phyloP scores from a whole-genome alignment of 352 stramenopile genomes.

The Globisporangium paroecandrum region DNA sequence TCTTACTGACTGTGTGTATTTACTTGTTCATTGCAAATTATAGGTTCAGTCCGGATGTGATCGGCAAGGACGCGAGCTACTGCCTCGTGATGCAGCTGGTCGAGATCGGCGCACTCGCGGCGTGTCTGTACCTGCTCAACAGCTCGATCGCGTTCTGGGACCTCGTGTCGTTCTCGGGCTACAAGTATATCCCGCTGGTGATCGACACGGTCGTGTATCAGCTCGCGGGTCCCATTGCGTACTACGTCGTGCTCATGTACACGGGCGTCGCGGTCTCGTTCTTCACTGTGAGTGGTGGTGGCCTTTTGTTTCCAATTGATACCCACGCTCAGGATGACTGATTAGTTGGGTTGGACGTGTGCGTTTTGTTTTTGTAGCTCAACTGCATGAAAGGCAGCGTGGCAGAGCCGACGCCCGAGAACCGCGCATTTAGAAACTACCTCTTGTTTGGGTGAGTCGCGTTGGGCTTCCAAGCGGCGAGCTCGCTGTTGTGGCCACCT shows the following conservation, averaged over 20 bases:
- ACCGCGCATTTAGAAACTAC: slow-evolving; percentile 82
- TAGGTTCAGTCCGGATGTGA: slow-evolving; percentile 96
- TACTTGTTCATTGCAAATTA: background rate
- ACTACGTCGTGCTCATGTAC: slow-evolving; percentile 93
- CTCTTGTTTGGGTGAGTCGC: slow-evolving; percentile 70
- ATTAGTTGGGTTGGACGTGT: slow-evolving; percentile 2
- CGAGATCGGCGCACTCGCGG: slow-evolving; percentile 91
- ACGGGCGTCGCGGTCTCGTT: slow-evolving; percentile 91
- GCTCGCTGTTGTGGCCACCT: background rate
- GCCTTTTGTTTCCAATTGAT: slow-evolving; percentile 16
- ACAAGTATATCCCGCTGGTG: slow-evolving; percentile 98
- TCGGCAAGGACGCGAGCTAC: slow-evolving; percentile 91
- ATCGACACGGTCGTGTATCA: slow-evolving; percentile 92
- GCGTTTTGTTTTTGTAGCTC: slow-evolving; percentile 33
- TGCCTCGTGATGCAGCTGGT: slow-evolving; percentile 88
- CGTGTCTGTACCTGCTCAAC: slow-evolving; percentile 94
- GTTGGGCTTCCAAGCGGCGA: background rate
- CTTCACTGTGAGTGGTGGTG: slow-evolving; percentile 82
- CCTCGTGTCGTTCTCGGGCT: slow-evolving; percentile 96
- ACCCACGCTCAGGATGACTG: background rate
- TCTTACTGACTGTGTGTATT: background rate
- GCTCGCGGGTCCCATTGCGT: slow-evolving; percentile 77
- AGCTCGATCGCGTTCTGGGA: slow-evolving; percentile 94
- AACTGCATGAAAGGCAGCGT: slow-evolving; percentile 88
- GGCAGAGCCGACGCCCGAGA: slow-evolving; percentile 66